Evolutionary conservation across 208 protist genomes (phyloP).

Genomic region (Porcisia hertigi): DNA sequence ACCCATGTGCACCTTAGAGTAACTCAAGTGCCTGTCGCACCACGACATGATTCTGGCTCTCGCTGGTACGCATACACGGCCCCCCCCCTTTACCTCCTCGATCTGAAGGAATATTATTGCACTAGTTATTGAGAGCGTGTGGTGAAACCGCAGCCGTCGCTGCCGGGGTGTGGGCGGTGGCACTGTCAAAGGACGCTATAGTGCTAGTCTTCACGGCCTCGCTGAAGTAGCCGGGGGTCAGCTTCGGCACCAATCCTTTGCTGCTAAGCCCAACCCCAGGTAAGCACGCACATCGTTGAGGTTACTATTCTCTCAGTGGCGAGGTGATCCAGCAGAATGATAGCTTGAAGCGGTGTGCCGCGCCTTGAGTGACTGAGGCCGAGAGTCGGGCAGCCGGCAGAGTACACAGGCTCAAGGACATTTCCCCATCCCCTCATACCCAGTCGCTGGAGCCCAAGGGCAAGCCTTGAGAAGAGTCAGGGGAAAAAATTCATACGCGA

Average conservation of each 20-base stretch:
- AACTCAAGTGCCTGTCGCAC: slow-evolving; percentile 39
- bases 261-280: slow-evolving; percentile 12
- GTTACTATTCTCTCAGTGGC: slow-evolving; percentile 10
- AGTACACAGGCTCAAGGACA: background rate
- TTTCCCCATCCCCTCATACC: background rate
- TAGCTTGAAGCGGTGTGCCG: slow-evolving; percentile 10
- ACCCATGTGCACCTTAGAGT: slow-evolving; percentile 18
- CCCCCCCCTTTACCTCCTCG: too few relatives aligned
- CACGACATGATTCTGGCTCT: background rate
- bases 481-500: too few relatives aligned
- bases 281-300: slow-evolving; percentile 27
- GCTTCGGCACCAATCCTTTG: slow-evolving; percentile 20
- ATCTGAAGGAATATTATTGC: slow-evolving; percentile 17
- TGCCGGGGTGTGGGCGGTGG: background rate
- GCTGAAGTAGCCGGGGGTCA: slow-evolving; percentile 34
- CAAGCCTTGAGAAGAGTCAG: too few relatives aligned
- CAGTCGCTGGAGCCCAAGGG: too few relatives aligned
- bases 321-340: slow-evolving; percentile 27
- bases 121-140: slow-evolving; percentile 4
- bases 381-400: slow-evolving; percentile 15
- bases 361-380: background rate
- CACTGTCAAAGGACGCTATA: background rate
- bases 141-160: background rate
- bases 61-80: slow-evolving; percentile 13
- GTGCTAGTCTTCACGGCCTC: slow-evolving; percentile 14